phyloP scores from a whole-genome alignment of 306 rosid species.

The Cucurbita maxima region DNA sequence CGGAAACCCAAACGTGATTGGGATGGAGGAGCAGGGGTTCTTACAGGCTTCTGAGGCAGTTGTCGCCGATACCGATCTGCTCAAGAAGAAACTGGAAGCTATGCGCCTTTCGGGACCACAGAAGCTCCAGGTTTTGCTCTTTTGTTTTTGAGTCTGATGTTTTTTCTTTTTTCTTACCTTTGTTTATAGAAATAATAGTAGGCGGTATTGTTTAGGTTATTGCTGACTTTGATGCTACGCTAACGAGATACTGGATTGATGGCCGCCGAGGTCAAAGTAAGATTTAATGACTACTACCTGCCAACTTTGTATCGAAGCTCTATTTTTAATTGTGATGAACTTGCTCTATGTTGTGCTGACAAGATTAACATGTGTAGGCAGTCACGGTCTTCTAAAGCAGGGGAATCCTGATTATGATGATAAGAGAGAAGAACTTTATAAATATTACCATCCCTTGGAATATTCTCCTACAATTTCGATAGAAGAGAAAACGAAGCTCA shows the following conservation, averaged over 20 bases:
- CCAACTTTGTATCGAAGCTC: not conserved
- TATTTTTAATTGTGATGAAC: not conserved
- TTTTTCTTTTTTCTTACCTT: not conserved
- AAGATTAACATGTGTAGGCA: constrained; percentile 28
- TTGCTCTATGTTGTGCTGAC: constrained; percentile 8
- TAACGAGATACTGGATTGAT: constrained; percentile 54
- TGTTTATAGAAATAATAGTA: not conserved
- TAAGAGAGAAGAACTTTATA: constrained; percentile 52
- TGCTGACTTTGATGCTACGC: constrained; percentile 88
- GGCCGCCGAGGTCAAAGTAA: constrained; percentile 75
- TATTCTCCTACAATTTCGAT: constrained; percentile 55
- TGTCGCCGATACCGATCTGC: not conserved
- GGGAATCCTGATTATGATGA: constrained; percentile 57
- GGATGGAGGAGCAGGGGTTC: not conserved
- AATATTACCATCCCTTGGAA: constrained; percentile 74
- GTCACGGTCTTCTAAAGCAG: constrained; percentile 85
- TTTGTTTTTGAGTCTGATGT: not conserved
- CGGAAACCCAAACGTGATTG: not conserved
- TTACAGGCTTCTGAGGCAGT: not conserved
- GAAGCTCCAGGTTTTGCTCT: not conserved
- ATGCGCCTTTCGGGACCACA: not conserved
- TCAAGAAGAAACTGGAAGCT: not conserved
- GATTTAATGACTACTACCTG: constrained; percentile 1
- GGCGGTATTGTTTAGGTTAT: constrained; percentile 31
- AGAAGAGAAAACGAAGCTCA: constrained; percentile 74